phyloP scores from a whole-genome alignment of 2,329 filamentous ascomycete species.

The Scedosporium aurantiacum region DNA sequence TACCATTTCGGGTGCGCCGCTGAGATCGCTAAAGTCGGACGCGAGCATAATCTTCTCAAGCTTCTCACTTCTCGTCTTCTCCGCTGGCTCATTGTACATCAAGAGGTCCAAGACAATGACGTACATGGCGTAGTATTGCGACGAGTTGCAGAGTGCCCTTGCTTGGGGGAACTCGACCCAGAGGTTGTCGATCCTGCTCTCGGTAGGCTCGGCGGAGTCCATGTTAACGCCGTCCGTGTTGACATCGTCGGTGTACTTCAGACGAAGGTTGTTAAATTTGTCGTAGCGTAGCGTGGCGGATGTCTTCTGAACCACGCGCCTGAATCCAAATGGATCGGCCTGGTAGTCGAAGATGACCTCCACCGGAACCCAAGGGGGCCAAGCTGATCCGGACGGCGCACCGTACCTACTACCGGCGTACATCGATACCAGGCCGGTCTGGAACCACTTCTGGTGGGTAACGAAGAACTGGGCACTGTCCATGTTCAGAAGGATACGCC shows the following conservation, averaged over 20 bases:
- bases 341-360: slow-evolving; percentile 98
- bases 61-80: slow-evolving; percentile 92
- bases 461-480: slow-evolving; percentile 98
- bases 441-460: slow-evolving; percentile 84
- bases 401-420: slow-evolving; percentile 94
- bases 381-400: slow-evolving; percentile 69
- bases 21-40: slow-evolving; percentile 94
- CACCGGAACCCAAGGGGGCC: slow-evolving; percentile 97
- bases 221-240: slow-evolving; percentile 46
- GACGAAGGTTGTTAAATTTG: slow-evolving; percentile 92
- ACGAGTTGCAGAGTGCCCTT: slow-evolving; percentile 89
- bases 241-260: slow-evolving; percentile 96
- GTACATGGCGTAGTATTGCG: slow-evolving; percentile 96
- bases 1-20: slow-evolving; percentile 88
- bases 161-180: slow-evolving; percentile 95
- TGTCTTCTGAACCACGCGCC: slow-evolving; percentile 90
- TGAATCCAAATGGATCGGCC: slow-evolving; percentile 92
- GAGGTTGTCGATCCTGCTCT: slow-evolving; percentile 86
- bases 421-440: slow-evolving; percentile 73
- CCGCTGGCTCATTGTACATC: slow-evolving; percentile 89
- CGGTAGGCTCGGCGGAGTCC: slow-evolving; percentile 26
- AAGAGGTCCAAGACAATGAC: slow-evolving; percentile 94
- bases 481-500: slow-evolving; percentile 88
- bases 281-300: slow-evolving; percentile 91
- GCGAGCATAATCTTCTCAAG: slow-evolving; percentile 98